Evolutionary conservation across 208 protist species (phyloP).

Genomic region (Trypanosoma avium): DNA sequence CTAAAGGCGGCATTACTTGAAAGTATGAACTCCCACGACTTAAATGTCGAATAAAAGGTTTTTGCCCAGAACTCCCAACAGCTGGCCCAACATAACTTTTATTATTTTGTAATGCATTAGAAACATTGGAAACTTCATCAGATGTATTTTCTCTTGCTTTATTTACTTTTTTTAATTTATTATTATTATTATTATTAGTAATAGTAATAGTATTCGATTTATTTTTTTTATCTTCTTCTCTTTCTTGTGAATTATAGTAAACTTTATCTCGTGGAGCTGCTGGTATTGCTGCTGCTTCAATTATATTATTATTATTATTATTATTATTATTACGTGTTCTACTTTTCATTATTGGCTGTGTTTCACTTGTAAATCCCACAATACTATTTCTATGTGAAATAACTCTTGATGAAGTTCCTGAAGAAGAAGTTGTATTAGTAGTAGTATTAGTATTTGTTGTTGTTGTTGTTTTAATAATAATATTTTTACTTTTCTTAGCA

Average conservation of each 20-base stretch:
- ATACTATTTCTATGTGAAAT: too few species aligned
- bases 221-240: neutral
- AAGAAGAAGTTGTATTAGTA: neutral
- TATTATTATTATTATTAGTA: constrained; percentile 6
- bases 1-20: constrained; percentile 15
- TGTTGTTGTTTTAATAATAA: neutral
- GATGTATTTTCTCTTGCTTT: too few species aligned
- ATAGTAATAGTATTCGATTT: neutral
- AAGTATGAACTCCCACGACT: neutral
- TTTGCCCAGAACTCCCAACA: constrained; percentile 28
- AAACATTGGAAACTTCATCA: too few species aligned
- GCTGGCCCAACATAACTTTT: constrained; percentile 19
- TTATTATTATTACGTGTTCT: too few species aligned
- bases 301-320: too few species aligned
- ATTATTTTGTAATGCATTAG: neutral
- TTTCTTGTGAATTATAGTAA: neutral
- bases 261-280: neutral
- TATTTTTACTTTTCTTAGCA: neutral
- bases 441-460: neutral
- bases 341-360: too few species aligned
- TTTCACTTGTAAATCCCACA: too few species aligned
- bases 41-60: constrained; percentile 22
- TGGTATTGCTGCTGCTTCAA: too few species aligned
- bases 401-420: neutral
- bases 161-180: neutral